Conservation (phyloP, 2,329 filamentous ascomycete genomes). For the Calonectria henricotiae region DNA sequence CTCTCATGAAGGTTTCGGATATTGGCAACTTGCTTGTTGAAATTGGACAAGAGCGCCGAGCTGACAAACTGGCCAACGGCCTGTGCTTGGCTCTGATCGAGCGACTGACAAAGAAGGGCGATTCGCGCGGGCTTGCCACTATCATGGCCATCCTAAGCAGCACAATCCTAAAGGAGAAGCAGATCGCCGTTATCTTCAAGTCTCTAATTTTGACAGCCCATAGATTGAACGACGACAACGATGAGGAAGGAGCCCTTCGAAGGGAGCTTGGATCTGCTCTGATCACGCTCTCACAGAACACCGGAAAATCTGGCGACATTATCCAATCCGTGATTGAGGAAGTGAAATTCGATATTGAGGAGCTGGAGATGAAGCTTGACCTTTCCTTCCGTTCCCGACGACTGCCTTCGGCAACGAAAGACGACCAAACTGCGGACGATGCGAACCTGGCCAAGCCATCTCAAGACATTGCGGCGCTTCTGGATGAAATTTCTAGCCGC, state of each 20-base stretch:
- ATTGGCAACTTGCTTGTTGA: constrained; percentile 74
- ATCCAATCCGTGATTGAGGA: constrained; percentile 79
- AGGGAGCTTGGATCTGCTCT: constrained; percentile 77
- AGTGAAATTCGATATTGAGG: constrained; percentile 80
- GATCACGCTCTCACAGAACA: constrained; percentile 76
- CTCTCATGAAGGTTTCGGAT: constrained; percentile 76
- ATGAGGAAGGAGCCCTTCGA: constrained; percentile 71
- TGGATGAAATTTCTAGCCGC: constrained; percentile 59
- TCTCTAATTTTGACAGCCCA: constrained; percentile 75
- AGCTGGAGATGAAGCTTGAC: constrained; percentile 82
- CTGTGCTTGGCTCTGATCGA: constrained; percentile 79
- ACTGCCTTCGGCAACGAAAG: constrained; percentile 66
- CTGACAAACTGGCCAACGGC: constrained; percentile 81
- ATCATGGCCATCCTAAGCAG: constrained; percentile 76
- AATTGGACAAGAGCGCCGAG: constrained; percentile 76
- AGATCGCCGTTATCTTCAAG: constrained; percentile 77
- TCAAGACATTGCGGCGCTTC: constrained; percentile 60
- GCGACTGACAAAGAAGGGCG: constrained; percentile 73
- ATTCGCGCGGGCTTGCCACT: constrained; percentile 70
- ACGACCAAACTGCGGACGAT: constrained; percentile 57
- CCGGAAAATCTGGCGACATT: constrained; percentile 73
- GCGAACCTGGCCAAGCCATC: constrained; percentile 50
- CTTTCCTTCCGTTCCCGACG: constrained; percentile 76
- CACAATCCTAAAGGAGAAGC: constrained; percentile 74
- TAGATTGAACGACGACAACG: constrained; percentile 70